Conservation (phyloP, 352 stramenopile species). For the Globisporangium solare region DNA sequence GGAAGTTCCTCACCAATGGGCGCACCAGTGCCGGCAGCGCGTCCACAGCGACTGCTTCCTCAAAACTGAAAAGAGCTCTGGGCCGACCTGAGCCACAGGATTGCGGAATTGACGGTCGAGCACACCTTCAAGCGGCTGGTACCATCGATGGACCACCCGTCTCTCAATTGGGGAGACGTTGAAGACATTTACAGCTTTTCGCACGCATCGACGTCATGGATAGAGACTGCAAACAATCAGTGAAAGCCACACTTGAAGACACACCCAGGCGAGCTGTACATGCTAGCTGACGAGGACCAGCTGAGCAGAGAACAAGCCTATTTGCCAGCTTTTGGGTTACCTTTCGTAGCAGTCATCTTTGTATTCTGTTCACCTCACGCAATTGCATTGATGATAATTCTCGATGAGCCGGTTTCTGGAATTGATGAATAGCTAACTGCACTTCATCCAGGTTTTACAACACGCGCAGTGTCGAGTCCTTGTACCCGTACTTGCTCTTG, state of each 20-base stretch:
- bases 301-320: no score
- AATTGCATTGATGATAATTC: no score
- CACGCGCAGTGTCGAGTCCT: conserved; percentile 48
- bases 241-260: not conserved
- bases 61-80: conserved; percentile 2
- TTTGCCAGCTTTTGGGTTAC: no score
- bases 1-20: not conserved
- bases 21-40: conserved; percentile 1
- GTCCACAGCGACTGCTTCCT: conserved; percentile 7
- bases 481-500: conserved; percentile 72
- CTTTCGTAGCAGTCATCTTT: no score
- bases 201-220: not conserved
- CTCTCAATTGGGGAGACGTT: not conserved
- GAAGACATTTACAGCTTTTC: not conserved
- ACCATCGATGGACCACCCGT: not conserved
- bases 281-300: no score
- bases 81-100: not conserved
- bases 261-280: not conserved
- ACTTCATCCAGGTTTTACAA: conserved; percentile 22
- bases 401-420: no score
- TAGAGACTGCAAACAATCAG: not conserved
- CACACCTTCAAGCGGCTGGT: not conserved
- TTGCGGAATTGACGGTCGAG: not conserved
- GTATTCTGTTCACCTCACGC: no score
- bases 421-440: no score